Evolutionary conservation across 2,329 filamentous ascomycete genomes (phyloP).

Genomic region (Fusarium liriodendri): DNA sequence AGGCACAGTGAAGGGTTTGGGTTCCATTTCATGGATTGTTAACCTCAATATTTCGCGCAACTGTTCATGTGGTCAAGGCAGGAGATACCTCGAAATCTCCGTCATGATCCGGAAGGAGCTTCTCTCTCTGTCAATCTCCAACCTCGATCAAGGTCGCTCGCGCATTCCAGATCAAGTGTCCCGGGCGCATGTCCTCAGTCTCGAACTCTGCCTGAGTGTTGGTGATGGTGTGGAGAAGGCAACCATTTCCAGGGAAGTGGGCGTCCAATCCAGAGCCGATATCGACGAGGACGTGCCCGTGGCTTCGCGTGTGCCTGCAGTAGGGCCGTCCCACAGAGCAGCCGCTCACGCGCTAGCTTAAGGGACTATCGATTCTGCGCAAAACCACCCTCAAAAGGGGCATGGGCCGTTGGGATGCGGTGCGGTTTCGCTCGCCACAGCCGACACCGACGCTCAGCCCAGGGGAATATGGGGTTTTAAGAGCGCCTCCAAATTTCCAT

Average conservation of each 20-base stretch:
- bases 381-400: not conserved
- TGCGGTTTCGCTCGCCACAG: slow-evolving; percentile 25
- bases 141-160: slow-evolving; percentile 1
- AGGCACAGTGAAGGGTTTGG: slow-evolving; percentile 11
- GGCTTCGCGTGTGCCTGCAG: slow-evolving; percentile 35
- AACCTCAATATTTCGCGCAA: slow-evolving; percentile 6
- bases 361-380: slow-evolving; percentile 38
- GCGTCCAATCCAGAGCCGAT: slow-evolving; percentile 18
- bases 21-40: slow-evolving; percentile 9
- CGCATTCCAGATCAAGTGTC: slow-evolving; percentile 33
- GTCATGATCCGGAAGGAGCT: slow-evolving; percentile 20
- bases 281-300: slow-evolving; percentile 11
- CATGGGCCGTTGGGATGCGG: not conserved
- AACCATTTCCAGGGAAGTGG: not conserved
- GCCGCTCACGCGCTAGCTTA: slow-evolving; percentile 24
- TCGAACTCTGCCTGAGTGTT: slow-evolving; percentile 1
- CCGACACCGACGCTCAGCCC: slow-evolving; percentile 5
- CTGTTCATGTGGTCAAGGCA: slow-evolving; percentile 16
- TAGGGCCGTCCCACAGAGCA: slow-evolving; percentile 13
- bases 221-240: slow-evolving; percentile 2
- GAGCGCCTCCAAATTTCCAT: slow-evolving; percentile 12
- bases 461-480: not conserved
- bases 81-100: not conserved
- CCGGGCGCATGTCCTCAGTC: slow-evolving; percentile 23
- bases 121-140: not conserved